Evolutionary conservation across 2,329 filamentous ascomycete genomes (phyloP).

Genomic region (Aureobasidium sp.): DNA sequence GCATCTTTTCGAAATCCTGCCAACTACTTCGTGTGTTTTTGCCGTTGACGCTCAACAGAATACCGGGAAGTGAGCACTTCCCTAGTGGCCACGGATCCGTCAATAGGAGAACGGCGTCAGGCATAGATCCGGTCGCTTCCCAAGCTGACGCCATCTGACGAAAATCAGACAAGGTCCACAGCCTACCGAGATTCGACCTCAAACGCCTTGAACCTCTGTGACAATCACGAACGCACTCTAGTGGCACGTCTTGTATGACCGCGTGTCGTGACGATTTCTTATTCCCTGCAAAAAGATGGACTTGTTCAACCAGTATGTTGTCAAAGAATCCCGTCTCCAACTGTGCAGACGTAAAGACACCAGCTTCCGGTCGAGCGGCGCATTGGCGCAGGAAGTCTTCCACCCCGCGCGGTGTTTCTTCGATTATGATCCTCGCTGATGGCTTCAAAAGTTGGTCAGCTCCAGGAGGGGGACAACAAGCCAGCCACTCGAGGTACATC

Average conservation of each 20-base stretch:
- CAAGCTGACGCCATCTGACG: neutral
- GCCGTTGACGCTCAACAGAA: neutral
- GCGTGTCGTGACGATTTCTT: neutral
- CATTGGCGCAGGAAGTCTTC: neutral
- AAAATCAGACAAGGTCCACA: neutral
- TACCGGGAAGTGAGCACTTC: neutral
- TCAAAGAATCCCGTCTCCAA: neutral
- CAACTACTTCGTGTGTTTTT: neutral
- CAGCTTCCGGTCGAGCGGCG: neutral
- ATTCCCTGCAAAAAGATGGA: neutral
- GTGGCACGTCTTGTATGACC: neutral
- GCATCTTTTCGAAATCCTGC: neutral
- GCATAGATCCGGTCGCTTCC: neutral
- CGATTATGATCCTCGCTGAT: neutral
- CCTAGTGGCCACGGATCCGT: neutral
- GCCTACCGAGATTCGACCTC: neutral
- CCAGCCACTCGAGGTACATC: neutral
- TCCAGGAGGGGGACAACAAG: neutral
- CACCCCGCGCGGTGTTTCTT: neutral
- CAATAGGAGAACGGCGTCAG: neutral
- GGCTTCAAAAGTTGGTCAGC: neutral
- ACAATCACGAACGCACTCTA: neutral
- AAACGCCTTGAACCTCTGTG: neutral
- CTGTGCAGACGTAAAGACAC: neutral
- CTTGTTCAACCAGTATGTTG: neutral